These are phyloP conservation scores for Hanseniaspora mollemarum DNA, from an alignment of 805 yeast genomes.

Conservation along the genomic window DNA sequence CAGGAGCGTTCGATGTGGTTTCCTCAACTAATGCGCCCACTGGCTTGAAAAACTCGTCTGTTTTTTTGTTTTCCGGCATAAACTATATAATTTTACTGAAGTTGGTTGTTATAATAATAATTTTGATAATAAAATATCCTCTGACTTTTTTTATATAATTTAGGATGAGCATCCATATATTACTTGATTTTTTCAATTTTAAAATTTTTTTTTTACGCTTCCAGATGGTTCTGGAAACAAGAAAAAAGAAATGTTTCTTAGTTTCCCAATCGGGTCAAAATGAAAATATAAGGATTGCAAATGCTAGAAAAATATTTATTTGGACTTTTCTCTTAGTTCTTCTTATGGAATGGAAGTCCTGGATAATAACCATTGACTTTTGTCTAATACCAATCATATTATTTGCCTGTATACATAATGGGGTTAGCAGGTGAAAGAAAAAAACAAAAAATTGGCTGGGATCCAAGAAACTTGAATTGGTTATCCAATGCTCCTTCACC, in stretches of 20 bases:
- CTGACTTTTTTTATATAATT: too few species aligned
- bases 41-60: constrained; percentile 40
- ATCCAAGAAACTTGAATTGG: constrained; percentile 93
- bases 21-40: constrained; percentile 52
- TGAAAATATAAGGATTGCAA: too few species aligned
- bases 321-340: not conserved
- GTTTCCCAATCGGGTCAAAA: not conserved
- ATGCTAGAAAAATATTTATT: too few species aligned
- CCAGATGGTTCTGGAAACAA: not conserved
- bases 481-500: not conserved
- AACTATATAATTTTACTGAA: too few species aligned
- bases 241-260: not conserved
- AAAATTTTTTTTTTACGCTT: not conserved
- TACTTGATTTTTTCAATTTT: too few species aligned
- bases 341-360: too few species aligned
- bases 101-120: too few species aligned
- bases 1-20: constrained; percentile 20
- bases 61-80: constrained; percentile 20
- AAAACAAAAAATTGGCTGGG: constrained; percentile 77
- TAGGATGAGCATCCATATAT: too few species aligned
- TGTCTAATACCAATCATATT: not conserved
- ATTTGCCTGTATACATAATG: constrained; percentile 33
- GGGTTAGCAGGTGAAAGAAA: constrained; percentile 72
- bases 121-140: too few species aligned
- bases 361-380: not conserved